Conservation (phyloP, 2,329 filamentous ascomycete genomes). For the Penicillium sp. region DNA sequence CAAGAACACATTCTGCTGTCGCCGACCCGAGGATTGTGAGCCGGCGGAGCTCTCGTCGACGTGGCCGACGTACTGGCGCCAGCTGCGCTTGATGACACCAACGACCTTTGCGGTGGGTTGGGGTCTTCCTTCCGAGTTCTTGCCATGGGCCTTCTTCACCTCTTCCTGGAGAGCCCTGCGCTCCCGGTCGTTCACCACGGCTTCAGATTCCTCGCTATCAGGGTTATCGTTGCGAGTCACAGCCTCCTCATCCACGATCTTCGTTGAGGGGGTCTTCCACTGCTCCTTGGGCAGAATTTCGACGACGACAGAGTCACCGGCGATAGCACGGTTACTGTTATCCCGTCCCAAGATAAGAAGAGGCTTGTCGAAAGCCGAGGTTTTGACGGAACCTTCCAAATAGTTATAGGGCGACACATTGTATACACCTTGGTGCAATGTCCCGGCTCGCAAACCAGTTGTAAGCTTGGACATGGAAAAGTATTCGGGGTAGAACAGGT, state of each 20-base stretch:
- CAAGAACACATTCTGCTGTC: constrained; percentile 90
- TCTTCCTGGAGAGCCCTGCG: constrained; percentile 86
- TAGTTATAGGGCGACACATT: constrained; percentile 99
- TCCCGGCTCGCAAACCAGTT: constrained; percentile 85
- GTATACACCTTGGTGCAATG: constrained; percentile 91
- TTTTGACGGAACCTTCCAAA: constrained; percentile 87
- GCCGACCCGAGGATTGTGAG: constrained; percentile 72
- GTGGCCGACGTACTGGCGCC: constrained; percentile 96
- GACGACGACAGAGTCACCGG: constrained; percentile 89
- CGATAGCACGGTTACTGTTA: constrained; percentile 92
- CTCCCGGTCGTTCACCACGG: constrained; percentile 86
- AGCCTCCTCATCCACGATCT: constrained; percentile 91
- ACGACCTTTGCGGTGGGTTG: constrained; percentile 93
- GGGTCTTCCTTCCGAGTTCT: constrained; percentile 71
- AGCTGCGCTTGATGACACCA: constrained; percentile 91
- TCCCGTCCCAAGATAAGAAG: constrained; percentile 87
- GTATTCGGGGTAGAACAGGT: constrained; percentile 86
- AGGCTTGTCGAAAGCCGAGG: constrained; percentile 85
- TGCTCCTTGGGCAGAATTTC: constrained; percentile 91
- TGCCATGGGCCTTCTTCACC: constrained; percentile 80
- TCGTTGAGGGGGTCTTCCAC: constrained; percentile 94
- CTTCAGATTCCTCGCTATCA: constrained; percentile 72
- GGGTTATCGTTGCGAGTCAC: constrained; percentile 93
- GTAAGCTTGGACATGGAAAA: constrained; percentile 87
- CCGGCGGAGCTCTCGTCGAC: constrained; percentile 85